A percentile compares a stretch with the other conserved stretches of the same genome.
phyloP scores from a whole-genome alignment of 345 rosid genomes.

The Aquilaria yunnanensis region DNA sequence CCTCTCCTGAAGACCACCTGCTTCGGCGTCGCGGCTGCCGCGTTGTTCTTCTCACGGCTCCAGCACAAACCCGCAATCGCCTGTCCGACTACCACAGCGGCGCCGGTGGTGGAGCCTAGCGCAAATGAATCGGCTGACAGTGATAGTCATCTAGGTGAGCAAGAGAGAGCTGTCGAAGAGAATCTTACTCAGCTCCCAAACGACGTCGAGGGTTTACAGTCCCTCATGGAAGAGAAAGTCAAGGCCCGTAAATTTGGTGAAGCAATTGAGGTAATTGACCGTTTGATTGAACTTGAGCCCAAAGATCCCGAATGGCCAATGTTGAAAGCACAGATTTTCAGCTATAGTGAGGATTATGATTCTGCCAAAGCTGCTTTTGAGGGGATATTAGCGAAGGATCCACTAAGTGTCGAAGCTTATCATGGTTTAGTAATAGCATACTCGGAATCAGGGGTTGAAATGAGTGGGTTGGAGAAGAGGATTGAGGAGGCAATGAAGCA shows the following conservation, averaged over 20 bases:
- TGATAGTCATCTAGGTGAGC: slow-evolving; percentile 28
- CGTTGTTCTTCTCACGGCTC: slow-evolving; percentile 44
- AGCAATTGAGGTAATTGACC: slow-evolving; percentile 51
- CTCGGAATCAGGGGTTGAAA: slow-evolving; percentile 43
- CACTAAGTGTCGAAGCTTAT: slow-evolving; percentile 76
- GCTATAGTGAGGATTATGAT: slow-evolving; percentile 55
- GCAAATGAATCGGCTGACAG: slow-evolving; percentile 11
- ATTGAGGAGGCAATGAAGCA: slow-evolving; percentile 60
- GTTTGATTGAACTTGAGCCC: slow-evolving; percentile 70
- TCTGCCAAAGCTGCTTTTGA: slow-evolving; percentile 53
- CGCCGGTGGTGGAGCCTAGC: slow-evolving; percentile 27
- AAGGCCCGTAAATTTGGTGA: slow-evolving; percentile 49
- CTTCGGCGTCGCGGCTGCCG: slow-evolving; percentile 59
- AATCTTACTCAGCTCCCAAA: slow-evolving; percentile 32
- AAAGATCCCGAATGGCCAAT: slow-evolving; percentile 71
- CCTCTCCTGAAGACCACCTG: slow-evolving; percentile 42
- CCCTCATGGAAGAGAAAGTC: slow-evolving; percentile 68
- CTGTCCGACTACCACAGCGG: slow-evolving; percentile 26
- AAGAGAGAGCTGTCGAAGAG: slow-evolving; percentile 47
- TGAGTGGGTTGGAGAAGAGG: slow-evolving; percentile 45
- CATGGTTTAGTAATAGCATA: slow-evolving; percentile 75
- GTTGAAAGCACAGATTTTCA: slow-evolving; percentile 56
- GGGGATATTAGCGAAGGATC: slow-evolving; percentile 59
- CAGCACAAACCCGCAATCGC: slow-evolving; percentile 55
- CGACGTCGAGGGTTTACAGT: slow-evolving; percentile 43